Conservation (phyloP, 2,329 filamentous ascomycete genomes). For the Nothophoma quercina region DNA sequence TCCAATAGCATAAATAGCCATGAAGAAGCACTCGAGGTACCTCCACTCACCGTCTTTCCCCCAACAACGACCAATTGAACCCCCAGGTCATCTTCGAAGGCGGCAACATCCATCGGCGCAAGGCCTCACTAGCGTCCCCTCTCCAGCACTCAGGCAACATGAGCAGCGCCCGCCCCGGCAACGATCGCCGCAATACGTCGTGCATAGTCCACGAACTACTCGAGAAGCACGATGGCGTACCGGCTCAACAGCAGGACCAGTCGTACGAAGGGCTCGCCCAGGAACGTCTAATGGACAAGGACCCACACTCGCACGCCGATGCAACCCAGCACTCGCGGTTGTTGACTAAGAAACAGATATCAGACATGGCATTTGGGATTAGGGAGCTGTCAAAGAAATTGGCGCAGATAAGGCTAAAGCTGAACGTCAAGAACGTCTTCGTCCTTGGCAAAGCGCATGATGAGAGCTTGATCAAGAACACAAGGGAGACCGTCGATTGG, state of each 20-base stretch:
- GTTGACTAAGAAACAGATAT: constrained; percentile 91
- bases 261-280: constrained; percentile 46
- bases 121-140: constrained; percentile 64
- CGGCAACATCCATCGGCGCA: constrained; percentile 62
- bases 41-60: neutral
- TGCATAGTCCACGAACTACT: constrained; percentile 70
- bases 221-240: constrained; percentile 52
- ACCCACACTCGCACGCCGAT: constrained; percentile 45
- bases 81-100: constrained; percentile 64
- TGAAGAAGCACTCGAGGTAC: constrained; percentile 54
- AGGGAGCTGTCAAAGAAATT: constrained; percentile 87
- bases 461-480: constrained; percentile 76
- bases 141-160: constrained; percentile 19
- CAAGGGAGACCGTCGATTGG: constrained; percentile 81
- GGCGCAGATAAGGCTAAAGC: constrained; percentile 80
- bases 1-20: constrained; percentile 42
- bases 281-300: constrained; percentile 54
- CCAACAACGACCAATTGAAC: constrained; percentile 12
- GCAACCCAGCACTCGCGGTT: constrained; percentile 69
- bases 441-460: constrained; percentile 93
- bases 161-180: constrained; percentile 41
- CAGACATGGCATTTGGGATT: constrained; percentile 97
- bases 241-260: constrained; percentile 29
- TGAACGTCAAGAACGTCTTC: constrained; percentile 84
- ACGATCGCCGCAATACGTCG: constrained; percentile 55